Base-by-base conservation (phyloP, 208 protist genomes). In the Eutreptiella sp. region DNA sequence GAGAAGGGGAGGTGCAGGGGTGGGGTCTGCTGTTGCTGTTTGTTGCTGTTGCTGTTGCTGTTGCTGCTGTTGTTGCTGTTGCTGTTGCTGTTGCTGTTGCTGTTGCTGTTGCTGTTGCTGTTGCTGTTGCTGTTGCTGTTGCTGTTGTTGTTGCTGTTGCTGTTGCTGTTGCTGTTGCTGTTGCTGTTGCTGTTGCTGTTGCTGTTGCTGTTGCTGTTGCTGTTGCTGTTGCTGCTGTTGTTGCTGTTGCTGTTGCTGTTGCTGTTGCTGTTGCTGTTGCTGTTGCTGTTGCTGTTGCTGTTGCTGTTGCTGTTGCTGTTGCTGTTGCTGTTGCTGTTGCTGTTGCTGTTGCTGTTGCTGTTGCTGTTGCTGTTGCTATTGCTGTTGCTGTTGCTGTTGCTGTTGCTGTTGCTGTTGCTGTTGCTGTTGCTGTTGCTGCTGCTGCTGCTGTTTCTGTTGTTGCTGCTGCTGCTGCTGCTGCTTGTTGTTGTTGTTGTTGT, bases 291-390 rank as follows among this genome's bases (percentile, higher is more conserved):
- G 36, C 36, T 39, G 36, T 39, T 39, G 36, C 36, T 39, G 36
- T 39, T 39, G 36, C 36, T 39, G 36, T 39, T 39, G 36, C 36
- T 39, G 36, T 39, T 39, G 36, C 36, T 39, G 36, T 39, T 39
- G 36, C 36, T 39, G 36, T 39, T 39, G 36, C 36, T 39, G 36
- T 39, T 39, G 36, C 36, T 39, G 36, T 39, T 39, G 36, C 36
- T 39, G 36, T 39, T 39, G 36, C 36, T 39, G 36, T 39, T 39
- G 36, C 36, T 39, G 36, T 39, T 39, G 36, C 36, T 39, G 36
- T 39, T 39, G 36, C 36, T 39, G 36, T 39, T 39, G 36, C 36
- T 39, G 36, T 39, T 39, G 36, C 36, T 39, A n/a, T 39, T 39
- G 36, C 36, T 39, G 36, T 39, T 39, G 36, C 36, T 39, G 36